Base-by-base conservation (phyloP, 441 rosid species). In the Lepidium campestre region DNA sequence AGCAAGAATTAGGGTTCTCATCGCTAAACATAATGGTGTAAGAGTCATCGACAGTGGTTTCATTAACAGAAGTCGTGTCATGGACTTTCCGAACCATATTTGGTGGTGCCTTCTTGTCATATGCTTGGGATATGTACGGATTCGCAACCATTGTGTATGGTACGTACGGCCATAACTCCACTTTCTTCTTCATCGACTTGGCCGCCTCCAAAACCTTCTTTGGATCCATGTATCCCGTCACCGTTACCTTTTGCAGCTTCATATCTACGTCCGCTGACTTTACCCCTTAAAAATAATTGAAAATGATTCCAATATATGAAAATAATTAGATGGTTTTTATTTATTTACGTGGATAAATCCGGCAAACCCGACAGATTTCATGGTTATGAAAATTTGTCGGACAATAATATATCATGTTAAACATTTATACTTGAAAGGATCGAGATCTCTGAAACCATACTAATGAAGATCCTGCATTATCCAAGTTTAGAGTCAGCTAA, bases 91-190 rank as follows among this genome's bases (percentile, higher is more conserved):
- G 72, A 35, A 87, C 96, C 54, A 83, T 87, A 65, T 91, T 89
- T 4, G 92, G 53, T 4, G 97, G 97, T 2, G 96, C 97, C 52
- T 91, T 91, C 84, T 91, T 91, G 80, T 89, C 96, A 71, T 91
- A 91, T 35, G 96, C 92, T 46, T 81, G 89, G 27, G 97, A 73
- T 45, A 85, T 80, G 54, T 91, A 87, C n/a, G 97, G 96, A 69
- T 87, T 68, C 2, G 87, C 70, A 64, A 84, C 97, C 67, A 87
- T 31, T 34, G 67, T 65, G 76, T 87, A 85, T 0, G 94, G 96
- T 10, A 87, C 92, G n/a, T 91, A 91, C 2, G 97, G 97, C 97
- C 97, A 91, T 25, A 80, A 39, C 86, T 91, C 97, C 44, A 86
- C 93, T 75, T 84, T 89, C 81, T 91, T 91, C 85, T 77, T 91